Percentiles rank a stretch among this genome's conserved stretches.
Evolutionary conservation across 768 basidiomycete genomes (phyloP).

Genomic region (Coprinopsis strossmayeri): DNA sequence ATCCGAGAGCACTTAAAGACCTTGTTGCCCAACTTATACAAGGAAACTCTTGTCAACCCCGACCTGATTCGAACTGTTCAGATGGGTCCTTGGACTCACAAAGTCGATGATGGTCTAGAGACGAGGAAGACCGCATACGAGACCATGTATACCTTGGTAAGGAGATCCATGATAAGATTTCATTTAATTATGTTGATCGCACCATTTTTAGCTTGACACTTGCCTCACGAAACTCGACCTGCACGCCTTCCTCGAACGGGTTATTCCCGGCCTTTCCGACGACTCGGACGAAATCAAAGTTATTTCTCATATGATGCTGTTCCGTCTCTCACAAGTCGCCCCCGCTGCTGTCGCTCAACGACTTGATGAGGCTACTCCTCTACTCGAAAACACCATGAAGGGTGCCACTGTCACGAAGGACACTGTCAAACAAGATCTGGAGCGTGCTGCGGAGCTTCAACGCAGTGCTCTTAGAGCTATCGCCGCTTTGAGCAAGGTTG

Average conservation of each 20-base stretch:
- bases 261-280: slow-evolving; percentile 80
- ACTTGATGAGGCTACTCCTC: slow-evolving; percentile 78
- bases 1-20: slow-evolving; percentile 75
- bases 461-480: slow-evolving; percentile 84
- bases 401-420: slow-evolving; percentile 88
- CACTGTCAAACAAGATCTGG: slow-evolving; percentile 89
- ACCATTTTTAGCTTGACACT: slow-evolving; percentile 66
- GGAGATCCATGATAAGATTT: slow-evolving; percentile 18
- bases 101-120: slow-evolving; percentile 94
- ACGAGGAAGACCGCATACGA: slow-evolving; percentile 97
- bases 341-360: slow-evolving; percentile 78
- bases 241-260: slow-evolving; percentile 73
- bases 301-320: slow-evolving; percentile 91
- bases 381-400: slow-evolving; percentile 85
- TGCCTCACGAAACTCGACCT: slow-evolving; percentile 86
- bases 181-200: too few species aligned
- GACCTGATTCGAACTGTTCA: slow-evolving; percentile 84
- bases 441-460: slow-evolving; percentile 86
- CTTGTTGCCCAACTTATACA: slow-evolving; percentile 79
- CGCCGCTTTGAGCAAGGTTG: slow-evolving; percentile 78
- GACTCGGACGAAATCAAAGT: slow-evolving; percentile 97
- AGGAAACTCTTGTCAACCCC: slow-evolving; percentile 75
- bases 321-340: slow-evolving; percentile 82
- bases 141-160: slow-evolving; percentile 89
- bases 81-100: slow-evolving; percentile 97